Evolutionary conservation across 768 basidiomycete species (phyloP), one percentile per base, ranked within the genome.

Genomic region (Termitomyces sp.): DNA sequence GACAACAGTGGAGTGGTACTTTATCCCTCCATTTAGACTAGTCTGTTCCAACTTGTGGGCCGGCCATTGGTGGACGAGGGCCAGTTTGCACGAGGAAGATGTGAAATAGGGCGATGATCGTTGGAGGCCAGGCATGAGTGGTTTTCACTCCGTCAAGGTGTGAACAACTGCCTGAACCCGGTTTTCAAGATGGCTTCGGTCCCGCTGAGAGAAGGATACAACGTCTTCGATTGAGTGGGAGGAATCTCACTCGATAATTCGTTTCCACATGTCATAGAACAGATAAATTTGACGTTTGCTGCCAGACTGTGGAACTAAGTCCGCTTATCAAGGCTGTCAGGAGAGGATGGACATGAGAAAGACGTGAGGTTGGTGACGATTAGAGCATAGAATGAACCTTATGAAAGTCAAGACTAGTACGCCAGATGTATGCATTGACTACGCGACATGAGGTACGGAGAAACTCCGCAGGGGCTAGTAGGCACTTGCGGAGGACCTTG

Each of bases 21-120:
- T 44, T 64, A 61, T 58, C 57, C 63, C 63, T 50, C 57, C 38
- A 43, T 43, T 56, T 64, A 43, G 60, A 47, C 50, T 64, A 64
- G 63, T 38, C 41, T 8, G 10, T 41, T 41, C 2, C 23, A 48
- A 20, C 26, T 14, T 55, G 49, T 52, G 16, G 28, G 18, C 14
- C 50, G 36, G 61, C 32, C 54, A 40, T 53, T 51, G 47, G 58
- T 30, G 46, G 44, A 13, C 4, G 6, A 36, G 23, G 33, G 51
- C 28, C 6, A 43, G 8, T 43, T 43, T 43, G 41, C 18, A 10
- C 10, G 5, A 26, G 36, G 26, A 50, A 35, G 32, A 32, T 9
- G 50, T 14, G n/a, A 40, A 46, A 43, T 7, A 35, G 9, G n/a
- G 9, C 4, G 30, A 33, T 18, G 23, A 28, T 13, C 13, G 28